Evolutionary conservation across 2,329 filamentous ascomycete species (phyloP).

Genomic region (Chaetomium olivaceum): DNA sequence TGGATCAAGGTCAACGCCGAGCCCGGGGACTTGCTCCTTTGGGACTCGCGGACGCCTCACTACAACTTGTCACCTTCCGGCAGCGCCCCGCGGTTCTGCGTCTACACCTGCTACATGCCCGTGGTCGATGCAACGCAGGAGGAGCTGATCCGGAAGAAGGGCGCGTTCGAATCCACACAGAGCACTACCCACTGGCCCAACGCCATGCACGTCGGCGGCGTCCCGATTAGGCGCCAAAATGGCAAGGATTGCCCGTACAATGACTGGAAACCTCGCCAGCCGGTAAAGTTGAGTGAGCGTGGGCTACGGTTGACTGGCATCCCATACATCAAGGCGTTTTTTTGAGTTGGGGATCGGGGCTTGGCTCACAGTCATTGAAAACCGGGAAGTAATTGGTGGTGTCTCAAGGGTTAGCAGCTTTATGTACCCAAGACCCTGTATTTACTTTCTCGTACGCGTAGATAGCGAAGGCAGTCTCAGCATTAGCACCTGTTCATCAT

Average conservation of each 20-base stretch:
- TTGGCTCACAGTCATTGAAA: too few species aligned
- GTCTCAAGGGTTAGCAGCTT: not conserved
- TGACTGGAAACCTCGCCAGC: slow-evolving; percentile 6
- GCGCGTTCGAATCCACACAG: slow-evolving; percentile 1
- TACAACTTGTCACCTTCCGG: slow-evolving; percentile 11
- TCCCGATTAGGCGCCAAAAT: not conserved
- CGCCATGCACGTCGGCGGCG: slow-evolving; percentile 10
- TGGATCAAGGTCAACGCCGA: slow-evolving; percentile 14
- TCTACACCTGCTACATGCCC: slow-evolving; percentile 14
- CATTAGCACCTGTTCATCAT: not conserved
- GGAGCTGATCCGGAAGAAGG: slow-evolving; percentile 10
- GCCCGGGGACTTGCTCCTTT: slow-evolving; percentile 8
- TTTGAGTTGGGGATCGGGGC: not conserved
- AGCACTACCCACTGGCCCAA: slow-evolving; percentile 13
- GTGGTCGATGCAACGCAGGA: slow-evolving; percentile 7
- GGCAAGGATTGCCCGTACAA: slow-evolving; percentile 7
- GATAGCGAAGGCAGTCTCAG: not conserved
- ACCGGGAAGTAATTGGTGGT: not conserved
- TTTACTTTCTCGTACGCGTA: not conserved
- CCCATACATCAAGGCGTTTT: slow-evolving; percentile 2
- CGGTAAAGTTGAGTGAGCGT: not conserved
- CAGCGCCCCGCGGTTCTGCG: slow-evolving; percentile 1
- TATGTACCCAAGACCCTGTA: not conserved
- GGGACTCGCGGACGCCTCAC: slow-evolving; percentile 13
- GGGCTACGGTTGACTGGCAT: not conserved